Percentiles rank a stretch among this genome's conserved stretches.
These are phyloP conservation scores for Pseudocercospora musae DNA, from an alignment of 2,329 filamentous ascomycete species.

Conservation along the genomic window DNA sequence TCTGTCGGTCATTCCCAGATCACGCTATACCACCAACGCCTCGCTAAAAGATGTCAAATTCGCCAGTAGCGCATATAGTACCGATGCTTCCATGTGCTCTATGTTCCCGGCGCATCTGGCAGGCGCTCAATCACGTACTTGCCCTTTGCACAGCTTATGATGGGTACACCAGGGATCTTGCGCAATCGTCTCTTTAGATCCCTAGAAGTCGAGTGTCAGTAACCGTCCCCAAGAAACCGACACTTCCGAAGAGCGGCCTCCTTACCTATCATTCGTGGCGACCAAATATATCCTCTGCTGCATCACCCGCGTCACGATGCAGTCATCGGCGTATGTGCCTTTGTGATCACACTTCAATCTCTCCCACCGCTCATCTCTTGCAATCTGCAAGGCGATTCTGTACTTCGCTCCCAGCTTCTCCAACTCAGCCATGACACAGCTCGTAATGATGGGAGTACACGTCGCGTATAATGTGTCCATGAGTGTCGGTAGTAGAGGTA, in stretches of 20 bases:
- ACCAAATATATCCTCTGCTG: conserved; percentile 49
- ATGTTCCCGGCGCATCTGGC: conserved; percentile 74
- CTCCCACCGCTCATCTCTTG: conserved; percentile 85
- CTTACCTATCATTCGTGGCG: conserved; percentile 59
- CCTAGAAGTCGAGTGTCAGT: not conserved
- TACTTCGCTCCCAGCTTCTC: conserved; percentile 90
- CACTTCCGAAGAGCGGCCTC: not conserved
- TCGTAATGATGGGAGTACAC: conserved; percentile 82
- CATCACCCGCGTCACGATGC: conserved; percentile 50
- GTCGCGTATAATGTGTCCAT: conserved; percentile 95
- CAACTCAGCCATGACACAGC: conserved; percentile 77
- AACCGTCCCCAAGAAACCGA: too few species aligned
- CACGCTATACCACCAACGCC: conserved; percentile 8
- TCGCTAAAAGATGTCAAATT: conserved; percentile 8
- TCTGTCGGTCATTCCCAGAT: not conserved
- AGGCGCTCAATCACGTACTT: conserved; percentile 94
- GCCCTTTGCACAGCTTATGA: conserved; percentile 77
- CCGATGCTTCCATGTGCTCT: conserved; percentile 1
- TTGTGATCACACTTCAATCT: conserved; percentile 86
- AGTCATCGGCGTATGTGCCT: conserved; percentile 83
- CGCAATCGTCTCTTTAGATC: conserved; percentile 78
- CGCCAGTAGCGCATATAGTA: not conserved
- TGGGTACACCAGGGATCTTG: conserved; percentile 74
- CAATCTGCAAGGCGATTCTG: conserved; percentile 78
- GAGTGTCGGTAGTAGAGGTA: conserved; percentile 80